Evolutionary conservation across 495 filamentous ascomycete species (phyloP), one percentile per base, ranked within the genome.

Genomic region (Penicillium lagena): DNA sequence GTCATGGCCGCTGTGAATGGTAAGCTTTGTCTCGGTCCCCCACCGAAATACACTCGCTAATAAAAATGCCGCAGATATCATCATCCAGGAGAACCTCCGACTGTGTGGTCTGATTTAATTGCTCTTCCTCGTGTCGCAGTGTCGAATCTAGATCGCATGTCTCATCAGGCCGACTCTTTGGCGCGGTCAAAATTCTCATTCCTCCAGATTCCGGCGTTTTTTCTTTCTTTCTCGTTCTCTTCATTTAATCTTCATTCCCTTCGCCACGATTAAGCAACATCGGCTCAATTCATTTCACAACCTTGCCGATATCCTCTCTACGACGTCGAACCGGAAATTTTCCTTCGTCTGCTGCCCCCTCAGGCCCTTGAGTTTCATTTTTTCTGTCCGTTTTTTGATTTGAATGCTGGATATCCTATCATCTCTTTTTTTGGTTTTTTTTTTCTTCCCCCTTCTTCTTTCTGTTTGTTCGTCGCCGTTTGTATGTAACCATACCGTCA

Each of bases 1-100:
- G 93, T 98, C 67, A 98, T 98, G 93, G 93, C 94, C 40, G 93
- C 93, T 31, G 93, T 98, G 54, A 98, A 98, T 75, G 91, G 91
- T 96, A 80, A 60, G 86, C 67, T 43, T 43, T 17, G 14, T 15
- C 40, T 13, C 28, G 5, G 29, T 7, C 35, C 45, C 9, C 13
- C 12, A n/a, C 38, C 29, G 34, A 14, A 12, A 38, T 46, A 35
- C n/a, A 12, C 10, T 10, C 5, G 32, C 32, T 34, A 34, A 34
- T 12, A 54, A 32, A 17, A 32, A 17, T 14, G 34, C 37, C 38
- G 7, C 47, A 97, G 93, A 98, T 72, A 98, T 98, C 69, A 98
- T 98, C 71, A 98, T 98, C 66, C 93, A 98, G 81, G 94, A 97
- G 72, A 98, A 98, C 75, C 83, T 98, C 49, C 87, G 94, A 65